Evolutionary conservation across 2,329 filamentous ascomycete genomes (phyloP), one percentile per base, ranked within the genome.

Genomic region (Fusarium concolor): DNA sequence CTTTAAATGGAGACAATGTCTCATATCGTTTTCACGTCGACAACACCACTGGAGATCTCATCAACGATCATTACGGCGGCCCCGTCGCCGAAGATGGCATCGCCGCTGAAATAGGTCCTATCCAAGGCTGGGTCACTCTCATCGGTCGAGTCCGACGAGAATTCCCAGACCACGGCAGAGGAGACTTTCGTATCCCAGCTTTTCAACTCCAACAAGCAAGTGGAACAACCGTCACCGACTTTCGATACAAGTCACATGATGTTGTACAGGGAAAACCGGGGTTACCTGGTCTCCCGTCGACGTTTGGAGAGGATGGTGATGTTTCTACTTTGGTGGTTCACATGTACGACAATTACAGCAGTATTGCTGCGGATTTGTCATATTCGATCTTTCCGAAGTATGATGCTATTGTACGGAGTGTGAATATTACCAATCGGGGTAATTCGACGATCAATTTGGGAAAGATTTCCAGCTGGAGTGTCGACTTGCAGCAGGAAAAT

Each of bases 1-100:
- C 85, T 3, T 78, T 90, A 39, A 86, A 86, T 24, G 87, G 85
- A 28, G 77, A 85, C 41, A 80, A 81, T 60, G 80, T 88, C 35
- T 89, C 87, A 8, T 90, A 90, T 71, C 85, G 86, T 45, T 89
- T 90, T 74, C 88, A 90, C 64, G 86, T 89, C 46, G 85, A 90
- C 66, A 79, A 82, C 6, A 74, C 73, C 12, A 86, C 84, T 0
- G 83, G 85, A 12, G 87, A 90, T 52, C 79, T 90, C 20, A 75
- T 87, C 15, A 83, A 85, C 0, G 87, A 90, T 67, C 88, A 90
- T 71, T 90, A 88, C 67, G 89, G 88, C 35, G 87, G 83, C 10
- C 82, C 80, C 3, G 80, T 84, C 5, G 82, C 82, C 2, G 88
- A 88, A 51, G 82, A 85, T n/a, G 61, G 68, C 24, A 62, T 85